These are phyloP conservation scores for Mycena metata DNA, from an alignment of 768 basidiomycete genomes.

Conservation along the genomic window DNA sequence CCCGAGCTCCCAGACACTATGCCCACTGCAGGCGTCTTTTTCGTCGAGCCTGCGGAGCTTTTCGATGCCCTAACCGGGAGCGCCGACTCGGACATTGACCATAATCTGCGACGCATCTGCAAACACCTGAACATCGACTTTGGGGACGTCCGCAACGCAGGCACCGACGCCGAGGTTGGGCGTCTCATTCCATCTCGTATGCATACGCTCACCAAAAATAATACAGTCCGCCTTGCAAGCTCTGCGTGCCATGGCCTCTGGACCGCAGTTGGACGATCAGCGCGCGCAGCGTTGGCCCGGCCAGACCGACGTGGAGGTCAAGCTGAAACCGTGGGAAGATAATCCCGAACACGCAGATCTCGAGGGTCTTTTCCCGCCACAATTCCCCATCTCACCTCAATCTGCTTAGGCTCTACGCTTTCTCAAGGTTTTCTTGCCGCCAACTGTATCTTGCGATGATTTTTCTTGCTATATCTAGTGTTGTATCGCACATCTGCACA, in stretches of 20 bases:
- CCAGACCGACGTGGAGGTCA: constrained; percentile 61
- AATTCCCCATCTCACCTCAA: background rate
- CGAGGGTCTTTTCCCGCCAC: constrained; percentile 53
- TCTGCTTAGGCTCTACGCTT: background rate
- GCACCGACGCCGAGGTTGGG: constrained; percentile 87
- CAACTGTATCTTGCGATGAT: constrained; percentile 6
- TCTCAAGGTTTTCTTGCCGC: constrained; percentile 6
- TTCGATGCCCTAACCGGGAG: constrained; percentile 80
- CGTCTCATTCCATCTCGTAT: background rate
- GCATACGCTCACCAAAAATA: background rate
- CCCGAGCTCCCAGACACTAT: constrained; percentile 70
- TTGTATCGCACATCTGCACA: background rate
- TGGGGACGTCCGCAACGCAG: constrained; percentile 81
- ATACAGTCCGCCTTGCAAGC: constrained; percentile 78
- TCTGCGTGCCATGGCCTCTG: constrained; percentile 78
- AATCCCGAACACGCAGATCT: constrained; percentile 64
- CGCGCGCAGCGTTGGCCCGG: constrained; percentile 84
- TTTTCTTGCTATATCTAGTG: constrained; percentile 22
- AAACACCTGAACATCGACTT: constrained; percentile 71
- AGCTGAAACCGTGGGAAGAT: constrained; percentile 72
- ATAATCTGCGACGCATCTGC: constrained; percentile 73
- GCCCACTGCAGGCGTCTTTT: constrained; percentile 68
- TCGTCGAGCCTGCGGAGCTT: constrained; percentile 81
- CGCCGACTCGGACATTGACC: constrained; percentile 59
- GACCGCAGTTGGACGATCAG: constrained; percentile 80